Conservation (phyloP, 1,284 basidiomycete genomes). For the Cutaneotrichosporon mucoides region DNA sequence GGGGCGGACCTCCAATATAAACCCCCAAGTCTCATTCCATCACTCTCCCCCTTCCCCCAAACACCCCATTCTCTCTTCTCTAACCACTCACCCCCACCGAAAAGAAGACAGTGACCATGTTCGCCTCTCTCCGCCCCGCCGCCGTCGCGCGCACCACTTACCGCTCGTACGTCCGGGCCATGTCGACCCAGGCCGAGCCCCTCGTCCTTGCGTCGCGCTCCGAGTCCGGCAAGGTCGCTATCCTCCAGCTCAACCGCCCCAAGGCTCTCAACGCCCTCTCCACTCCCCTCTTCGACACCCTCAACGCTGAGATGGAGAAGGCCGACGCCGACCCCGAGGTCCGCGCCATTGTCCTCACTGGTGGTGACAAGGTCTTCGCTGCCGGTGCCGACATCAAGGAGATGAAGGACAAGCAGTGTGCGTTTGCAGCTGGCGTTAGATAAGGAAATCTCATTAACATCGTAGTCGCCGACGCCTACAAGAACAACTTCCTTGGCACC, state of each 20-base stretch:
- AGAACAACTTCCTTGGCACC: conserved; percentile 79
- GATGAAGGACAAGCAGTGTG: conserved; percentile 72
- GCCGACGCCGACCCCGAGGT: conserved; percentile 69
- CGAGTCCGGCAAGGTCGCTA: conserved; percentile 59
- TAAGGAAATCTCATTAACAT: not conserved
- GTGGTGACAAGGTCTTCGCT: conserved; percentile 89
- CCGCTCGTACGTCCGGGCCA: conserved; percentile 25
- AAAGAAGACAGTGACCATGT: conserved; percentile 12
- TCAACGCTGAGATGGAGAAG: conserved; percentile 69
- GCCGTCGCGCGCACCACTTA: conserved; percentile 17
- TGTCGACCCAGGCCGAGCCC: conserved; percentile 37
- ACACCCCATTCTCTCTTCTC: no score
- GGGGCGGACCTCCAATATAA: not conserved
- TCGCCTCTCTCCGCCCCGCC: conserved; percentile 21
- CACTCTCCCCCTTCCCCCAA: not conserved
- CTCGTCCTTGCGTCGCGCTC: conserved; percentile 44
- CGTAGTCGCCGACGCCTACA: conserved; percentile 78
- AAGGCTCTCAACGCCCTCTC: conserved; percentile 92
- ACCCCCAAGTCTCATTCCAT: not conserved
- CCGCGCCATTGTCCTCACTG: conserved; percentile 87
- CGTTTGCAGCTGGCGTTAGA: conserved; percentile 30
- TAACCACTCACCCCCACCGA: not conserved
- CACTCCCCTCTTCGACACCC: conserved; percentile 69
- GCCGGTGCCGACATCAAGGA: conserved; percentile 61
- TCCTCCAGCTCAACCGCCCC: conserved; percentile 92